Percentiles rank a stretch among this genome's conserved stretches.
These are phyloP conservation scores for Cordyceps farinosa DNA, from an alignment of 2,329 filamentous ascomycete species.

Conservation along the genomic window DNA sequence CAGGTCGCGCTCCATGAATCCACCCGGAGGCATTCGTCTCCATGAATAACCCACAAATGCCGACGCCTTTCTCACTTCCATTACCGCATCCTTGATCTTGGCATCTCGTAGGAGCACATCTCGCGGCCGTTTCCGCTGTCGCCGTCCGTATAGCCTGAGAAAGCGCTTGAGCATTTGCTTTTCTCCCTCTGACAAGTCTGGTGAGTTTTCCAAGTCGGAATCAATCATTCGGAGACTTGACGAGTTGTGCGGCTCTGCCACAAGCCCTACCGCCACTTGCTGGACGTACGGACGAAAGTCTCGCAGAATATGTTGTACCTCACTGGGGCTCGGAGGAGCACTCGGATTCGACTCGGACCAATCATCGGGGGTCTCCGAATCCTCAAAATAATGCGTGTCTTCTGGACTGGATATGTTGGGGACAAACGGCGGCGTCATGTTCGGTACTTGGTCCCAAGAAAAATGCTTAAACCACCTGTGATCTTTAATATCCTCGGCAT, in stretches of 20 bases:
- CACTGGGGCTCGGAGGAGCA: constrained; percentile 28
- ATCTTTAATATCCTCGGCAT: constrained; percentile 83
- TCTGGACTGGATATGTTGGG: constrained; percentile 65
- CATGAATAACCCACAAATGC: constrained; percentile 93
- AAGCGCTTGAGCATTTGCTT: constrained; percentile 48
- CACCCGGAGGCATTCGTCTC: constrained; percentile 46
- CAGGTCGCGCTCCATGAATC: constrained; percentile 25
- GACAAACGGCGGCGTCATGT: constrained; percentile 71
- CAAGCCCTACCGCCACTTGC: constrained; percentile 41
- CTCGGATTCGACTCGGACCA: constrained; percentile 48
- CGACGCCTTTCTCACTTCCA: constrained; percentile 75
- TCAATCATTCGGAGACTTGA: constrained; percentile 48
- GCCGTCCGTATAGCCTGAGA: constrained; percentile 50
- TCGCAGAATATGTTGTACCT: constrained; percentile 33
- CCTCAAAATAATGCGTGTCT: constrained; percentile 88
- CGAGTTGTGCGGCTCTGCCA: constrained; percentile 47
- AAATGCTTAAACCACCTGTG: constrained; percentile 83
- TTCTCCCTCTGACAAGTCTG: constrained; percentile 33
- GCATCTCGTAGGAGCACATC: constrained; percentile 80
- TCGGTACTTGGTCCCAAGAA: constrained; percentile 72
- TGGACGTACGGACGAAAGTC: constrained; percentile 41
- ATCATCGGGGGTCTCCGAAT: constrained; percentile 69
- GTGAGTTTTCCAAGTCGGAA: constrained; percentile 41
- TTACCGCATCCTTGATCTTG: constrained; percentile 59
- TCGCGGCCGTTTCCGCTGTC: constrained; percentile 74